Conservation (phyloP, 345 rosid species). For the Ailanthus altissimus region DNA sequence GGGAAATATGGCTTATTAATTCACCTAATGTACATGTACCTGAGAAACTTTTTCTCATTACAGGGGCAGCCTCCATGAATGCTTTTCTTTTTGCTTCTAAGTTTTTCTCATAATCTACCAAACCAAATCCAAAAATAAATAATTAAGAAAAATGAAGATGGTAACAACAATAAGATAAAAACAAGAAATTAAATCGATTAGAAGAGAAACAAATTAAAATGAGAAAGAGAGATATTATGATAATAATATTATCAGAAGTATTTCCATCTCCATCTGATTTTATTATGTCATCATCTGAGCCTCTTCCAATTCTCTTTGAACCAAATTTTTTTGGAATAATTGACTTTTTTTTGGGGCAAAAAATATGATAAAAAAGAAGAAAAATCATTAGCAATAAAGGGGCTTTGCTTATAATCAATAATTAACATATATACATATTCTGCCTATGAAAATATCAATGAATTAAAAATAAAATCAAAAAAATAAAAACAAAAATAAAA, state of each 20-base stretch:
- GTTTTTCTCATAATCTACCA: slow-evolving; percentile 51
- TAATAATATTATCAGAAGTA: slow-evolving; percentile 32
- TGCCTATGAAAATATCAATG: not conserved
- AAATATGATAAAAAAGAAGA: not conserved
- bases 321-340: slow-evolving; percentile 74
- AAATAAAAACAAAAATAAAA: not conserved
- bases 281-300: slow-evolving; percentile 32
- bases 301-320: slow-evolving; percentile 47
- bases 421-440: not conserved
- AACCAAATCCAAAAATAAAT: slow-evolving; percentile 16
- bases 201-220: not conserved
- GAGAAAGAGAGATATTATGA: too few relatives aligned
- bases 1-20: slow-evolving; percentile 8
- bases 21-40: slow-evolving; percentile 46
- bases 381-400: not conserved
- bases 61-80: slow-evolving; percentile 49
- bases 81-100: slow-evolving; percentile 39
- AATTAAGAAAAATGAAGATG: too few relatives aligned
- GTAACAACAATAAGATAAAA: not conserved
- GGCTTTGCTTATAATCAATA: not conserved
- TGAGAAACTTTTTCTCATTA: slow-evolving; percentile 61
- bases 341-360: slow-evolving; percentile 35
- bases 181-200: not conserved
- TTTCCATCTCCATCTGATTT: slow-evolving; percentile 33
- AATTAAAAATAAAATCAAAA: not conserved